Base-by-base conservation (phyloP, 2,329 filamentous ascomycete species). In the Monilinia vaccinii-corymbosi region DNA sequence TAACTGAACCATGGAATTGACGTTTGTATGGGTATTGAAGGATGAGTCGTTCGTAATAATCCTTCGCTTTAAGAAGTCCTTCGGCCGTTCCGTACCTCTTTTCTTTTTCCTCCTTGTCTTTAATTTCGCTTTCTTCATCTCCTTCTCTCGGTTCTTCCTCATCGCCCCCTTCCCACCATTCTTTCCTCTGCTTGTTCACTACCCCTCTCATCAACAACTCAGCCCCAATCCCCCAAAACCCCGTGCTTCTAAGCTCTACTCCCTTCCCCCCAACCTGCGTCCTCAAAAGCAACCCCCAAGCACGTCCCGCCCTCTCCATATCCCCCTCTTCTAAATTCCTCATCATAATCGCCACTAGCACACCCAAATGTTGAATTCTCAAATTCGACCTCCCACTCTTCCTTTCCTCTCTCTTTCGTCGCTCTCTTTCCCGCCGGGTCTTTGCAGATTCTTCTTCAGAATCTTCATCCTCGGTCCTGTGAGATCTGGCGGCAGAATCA, bases 211-310 rank as follows among this genome's bases (percentile, higher is more conserved):
- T 84, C 60, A 96, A 75, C 23, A 97, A 82, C 74, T 96, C 92
- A 2, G 89, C 90, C 0, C 90, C 91, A 48, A 96, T 80, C 16
- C 86, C 86, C 93, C 92, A 97, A 65, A 88, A 80, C 40, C 83
- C 81, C 68, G 86, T 80, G 23, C 77, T 77, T 44, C 91, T 82
- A 51, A 93, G 72, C 70, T 96, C 90, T 23, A 92, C 77, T 8
- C 75, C 75, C 51, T 73, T 72, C 3, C 83, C 84, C 14, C 60
- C 64, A 28, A 85, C 75, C 53, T 79, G 81, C 50, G 83, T 79
- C 52, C 87, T 81, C 50, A 91, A 71, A 36, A 96, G 78, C 65
- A 96, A 75, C 1, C 84, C 86, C 79, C 90, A 93, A 0, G 89
- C 88, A 62, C 88, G 79, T 53, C 82, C 82, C 0, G 92, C 91